Percentiles rank a stretch among this genome's conserved stretches.
Evolutionary conservation across 208 protist species (phyloP).

Genomic region (Crithidia expoeki): DNA sequence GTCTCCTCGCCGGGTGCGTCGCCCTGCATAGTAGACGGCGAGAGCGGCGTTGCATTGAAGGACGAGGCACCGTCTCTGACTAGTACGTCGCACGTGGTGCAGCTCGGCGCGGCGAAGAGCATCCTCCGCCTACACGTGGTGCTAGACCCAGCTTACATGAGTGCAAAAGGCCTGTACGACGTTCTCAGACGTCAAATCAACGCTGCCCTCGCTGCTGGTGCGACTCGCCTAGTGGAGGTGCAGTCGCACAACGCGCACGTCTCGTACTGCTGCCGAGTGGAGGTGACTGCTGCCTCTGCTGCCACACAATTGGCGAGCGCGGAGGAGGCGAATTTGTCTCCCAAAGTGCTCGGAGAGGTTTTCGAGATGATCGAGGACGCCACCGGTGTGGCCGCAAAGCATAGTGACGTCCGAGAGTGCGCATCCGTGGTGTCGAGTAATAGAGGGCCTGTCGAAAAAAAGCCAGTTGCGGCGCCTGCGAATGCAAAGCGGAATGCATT

Average conservation of each 20-base stretch:
- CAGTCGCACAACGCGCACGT: constrained; percentile 37
- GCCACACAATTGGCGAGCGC: too few relatives aligned
- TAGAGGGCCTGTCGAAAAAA: neutral
- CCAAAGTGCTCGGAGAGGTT: constrained; percentile 31
- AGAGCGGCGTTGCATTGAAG: constrained; percentile 17
- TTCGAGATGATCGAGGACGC: constrained; percentile 63
- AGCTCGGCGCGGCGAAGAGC: constrained; percentile 16
- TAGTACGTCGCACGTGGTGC: constrained; percentile 8
- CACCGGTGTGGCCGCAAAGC: constrained; percentile 31
- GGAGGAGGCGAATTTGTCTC: constrained; percentile 3
- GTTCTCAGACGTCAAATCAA: constrained; percentile 26
- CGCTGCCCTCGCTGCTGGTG: constrained; percentile 12
- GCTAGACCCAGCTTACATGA: constrained; percentile 17
- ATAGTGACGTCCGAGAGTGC: constrained; percentile 24
- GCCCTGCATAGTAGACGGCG: constrained; percentile 20
- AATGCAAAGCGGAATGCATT: neutral
- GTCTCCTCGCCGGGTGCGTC: constrained; percentile 7
- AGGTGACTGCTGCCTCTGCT: neutral
- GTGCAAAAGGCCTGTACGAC: constrained; percentile 23
- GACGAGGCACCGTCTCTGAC: neutral
- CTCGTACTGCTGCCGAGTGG: constrained; percentile 35
- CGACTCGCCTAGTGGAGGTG: constrained; percentile 31
- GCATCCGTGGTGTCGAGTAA: neutral
- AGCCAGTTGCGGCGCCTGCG: too few relatives aligned
- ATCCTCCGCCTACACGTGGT: constrained; percentile 28